A percentile compares a stretch with the other conserved stretches of the same genome.
phyloP scores from a whole-genome alignment of 345 rosid genomes.

The Brassica napus region DNA sequence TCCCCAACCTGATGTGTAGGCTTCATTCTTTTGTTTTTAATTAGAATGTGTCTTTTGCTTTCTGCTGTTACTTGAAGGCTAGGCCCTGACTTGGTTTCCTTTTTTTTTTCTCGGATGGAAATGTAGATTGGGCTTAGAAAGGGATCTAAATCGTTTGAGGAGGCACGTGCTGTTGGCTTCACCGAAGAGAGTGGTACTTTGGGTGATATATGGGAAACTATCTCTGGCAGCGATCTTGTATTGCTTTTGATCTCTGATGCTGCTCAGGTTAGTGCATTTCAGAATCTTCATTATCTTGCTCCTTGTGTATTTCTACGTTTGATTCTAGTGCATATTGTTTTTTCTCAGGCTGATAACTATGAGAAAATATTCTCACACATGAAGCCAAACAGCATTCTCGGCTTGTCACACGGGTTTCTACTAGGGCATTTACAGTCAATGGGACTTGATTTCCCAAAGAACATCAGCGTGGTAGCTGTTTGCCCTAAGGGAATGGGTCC shows the following conservation, averaged over 20 bases:
- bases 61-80: not conserved
- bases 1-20: too few relatives aligned
- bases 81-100: too few relatives aligned
- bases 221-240: conserved; percentile 88
- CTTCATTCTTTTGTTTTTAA: too few relatives aligned
- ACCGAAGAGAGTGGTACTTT: conserved; percentile 80
- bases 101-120: not conserved
- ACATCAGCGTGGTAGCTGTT: conserved; percentile 78
- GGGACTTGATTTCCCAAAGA: conserved; percentile 80
- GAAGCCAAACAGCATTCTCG: conserved; percentile 95
- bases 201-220: conserved; percentile 89
- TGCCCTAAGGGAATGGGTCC: conserved; percentile 95
- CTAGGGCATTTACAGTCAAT: conserved; percentile 77
- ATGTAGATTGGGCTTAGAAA: conserved; percentile 81
- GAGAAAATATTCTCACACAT: conserved; percentile 79
- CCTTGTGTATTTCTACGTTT: too few relatives aligned
- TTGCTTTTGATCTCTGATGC: conserved; percentile 88
- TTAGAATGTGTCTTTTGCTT: not conserved
- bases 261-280: conserved; percentile 65
- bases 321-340: too few relatives aligned
- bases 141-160: conserved; percentile 82
- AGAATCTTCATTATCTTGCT: not conserved
- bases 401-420: conserved; percentile 93
- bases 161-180: conserved; percentile 90
- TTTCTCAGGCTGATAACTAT: conserved; percentile 91